These are phyloP conservation scores for Angomonas desouzai DNA, from an alignment of 208 protist genomes.

Conservation along the genomic window DNA sequence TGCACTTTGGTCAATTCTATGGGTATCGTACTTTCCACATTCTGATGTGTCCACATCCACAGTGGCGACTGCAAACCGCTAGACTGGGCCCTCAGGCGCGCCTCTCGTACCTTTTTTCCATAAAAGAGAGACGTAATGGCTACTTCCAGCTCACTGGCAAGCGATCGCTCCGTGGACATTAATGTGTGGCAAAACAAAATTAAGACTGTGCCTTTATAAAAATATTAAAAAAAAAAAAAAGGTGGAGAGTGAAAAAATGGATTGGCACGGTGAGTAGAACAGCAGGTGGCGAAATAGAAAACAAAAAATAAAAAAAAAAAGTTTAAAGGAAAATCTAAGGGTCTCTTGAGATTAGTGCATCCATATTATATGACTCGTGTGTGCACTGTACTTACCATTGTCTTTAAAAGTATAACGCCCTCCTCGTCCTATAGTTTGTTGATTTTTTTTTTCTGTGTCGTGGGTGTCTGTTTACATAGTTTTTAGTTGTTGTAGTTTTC, in stretches of 20 bases:
- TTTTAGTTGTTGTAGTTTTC: no score
- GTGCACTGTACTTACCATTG: no score
- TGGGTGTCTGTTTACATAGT: no score
- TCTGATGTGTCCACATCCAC: slow-evolving; percentile 77
- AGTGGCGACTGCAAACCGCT: slow-evolving; percentile 75
- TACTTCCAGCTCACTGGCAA: slow-evolving; percentile 43
- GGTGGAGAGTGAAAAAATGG: slow-evolving; percentile 9
- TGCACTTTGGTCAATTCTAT: slow-evolving; percentile 37
- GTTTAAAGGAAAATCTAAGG: neutral
- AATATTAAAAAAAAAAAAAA: slow-evolving; percentile 8
- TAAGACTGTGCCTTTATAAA: neutral
- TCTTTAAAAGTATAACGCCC: no score
- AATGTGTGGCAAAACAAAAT: neutral
- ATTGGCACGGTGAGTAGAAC: no score
- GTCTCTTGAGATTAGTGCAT: no score
- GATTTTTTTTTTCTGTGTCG: no score
- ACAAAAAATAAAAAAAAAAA: slow-evolving; percentile 7
- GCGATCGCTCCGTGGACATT: slow-evolving; percentile 14
- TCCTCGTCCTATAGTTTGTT: no score
- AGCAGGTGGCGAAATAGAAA: no score
- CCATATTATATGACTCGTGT: no score
- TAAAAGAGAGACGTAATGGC: slow-evolving; percentile 72
- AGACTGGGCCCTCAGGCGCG: slow-evolving; percentile 25
- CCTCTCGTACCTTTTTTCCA: slow-evolving; percentile 19
- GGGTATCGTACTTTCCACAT: slow-evolving; percentile 5